Evolutionary conservation across 2,329 filamentous ascomycete genomes (phyloP).

Genomic region (Paramyrothecium roridum): DNA sequence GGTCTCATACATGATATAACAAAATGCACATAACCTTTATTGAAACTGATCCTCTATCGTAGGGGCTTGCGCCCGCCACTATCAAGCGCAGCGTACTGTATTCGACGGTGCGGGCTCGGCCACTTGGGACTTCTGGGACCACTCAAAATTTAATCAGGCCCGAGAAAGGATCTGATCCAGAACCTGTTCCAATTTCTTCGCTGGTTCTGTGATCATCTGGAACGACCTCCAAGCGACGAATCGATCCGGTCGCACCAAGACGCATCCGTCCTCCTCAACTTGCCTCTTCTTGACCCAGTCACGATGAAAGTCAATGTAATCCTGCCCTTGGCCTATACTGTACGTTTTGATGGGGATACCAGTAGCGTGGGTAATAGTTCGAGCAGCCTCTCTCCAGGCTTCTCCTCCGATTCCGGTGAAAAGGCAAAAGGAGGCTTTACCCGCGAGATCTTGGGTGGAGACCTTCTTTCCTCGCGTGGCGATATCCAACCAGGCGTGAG

Average conservation of each 20-base stretch:
- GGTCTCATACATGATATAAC: no score
- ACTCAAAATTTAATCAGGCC: no score
- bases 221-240: constrained; percentile 48
- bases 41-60: no score
- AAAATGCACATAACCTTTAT: no score
- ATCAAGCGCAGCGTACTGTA: no score
- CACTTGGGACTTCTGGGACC: no score
- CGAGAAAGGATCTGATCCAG: no score
- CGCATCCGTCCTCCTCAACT: constrained; percentile 54
- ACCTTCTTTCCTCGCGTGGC: constrained; percentile 21
- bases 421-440: constrained; percentile 48
- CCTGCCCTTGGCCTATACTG: constrained; percentile 53
- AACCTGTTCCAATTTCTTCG: no score
- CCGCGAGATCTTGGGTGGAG: constrained; percentile 59
- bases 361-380: constrained; percentile 28
- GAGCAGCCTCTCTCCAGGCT: constrained; percentile 49
- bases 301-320: constrained; percentile 61
- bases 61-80: no score
- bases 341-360: constrained; percentile 45
- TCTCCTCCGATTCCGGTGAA: constrained; percentile 55
- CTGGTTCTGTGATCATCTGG: constrained; percentile 20
- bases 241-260: constrained; percentile 57
- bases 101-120: no score
- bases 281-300: constrained; percentile 54
- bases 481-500: constrained; percentile 48